These are phyloP conservation scores for Rasamsonia emersonii DNA, from an alignment of 2,329 filamentous ascomycete genomes.

Conservation along the genomic window DNA sequence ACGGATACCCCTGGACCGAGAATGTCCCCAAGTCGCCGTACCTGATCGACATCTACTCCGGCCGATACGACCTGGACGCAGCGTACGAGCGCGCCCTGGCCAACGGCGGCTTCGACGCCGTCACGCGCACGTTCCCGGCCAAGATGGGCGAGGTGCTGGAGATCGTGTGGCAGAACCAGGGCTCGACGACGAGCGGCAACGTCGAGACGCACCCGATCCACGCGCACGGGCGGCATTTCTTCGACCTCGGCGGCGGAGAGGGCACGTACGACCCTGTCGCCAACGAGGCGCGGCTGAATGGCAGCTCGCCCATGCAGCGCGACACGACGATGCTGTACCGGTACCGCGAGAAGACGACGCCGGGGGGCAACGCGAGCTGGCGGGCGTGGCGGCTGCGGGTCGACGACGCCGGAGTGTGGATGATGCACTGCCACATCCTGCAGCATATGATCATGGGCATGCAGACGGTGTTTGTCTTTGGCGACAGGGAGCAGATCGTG, in stretches of 20 bases:
- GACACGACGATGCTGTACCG: slow-evolving; percentile 49
- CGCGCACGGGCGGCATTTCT: slow-evolving; percentile 38
- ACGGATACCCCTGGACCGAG: slow-evolving; percentile 41
- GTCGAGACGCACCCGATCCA: slow-evolving; percentile 40
- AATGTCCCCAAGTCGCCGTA: slow-evolving; percentile 30
- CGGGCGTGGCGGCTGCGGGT: slow-evolving; percentile 52
- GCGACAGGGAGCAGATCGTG: slow-evolving; percentile 33
- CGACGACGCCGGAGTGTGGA: slow-evolving; percentile 42
- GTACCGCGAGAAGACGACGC: slow-evolving; percentile 37
- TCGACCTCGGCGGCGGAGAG: slow-evolving; percentile 39
- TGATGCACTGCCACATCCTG: slow-evolving; percentile 44
- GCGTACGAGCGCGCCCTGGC: slow-evolving; percentile 31
- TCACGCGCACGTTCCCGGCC: slow-evolving; percentile 32
- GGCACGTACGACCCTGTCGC: slow-evolving; percentile 36
- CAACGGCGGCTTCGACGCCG: slow-evolving; percentile 37
- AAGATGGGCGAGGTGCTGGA: slow-evolving; percentile 39
- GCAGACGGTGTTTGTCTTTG: slow-evolving; percentile 41
- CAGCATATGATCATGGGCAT: slow-evolving; percentile 43
- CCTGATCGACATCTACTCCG: slow-evolving; percentile 39
- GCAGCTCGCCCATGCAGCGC: slow-evolving; percentile 32
- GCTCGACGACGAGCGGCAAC: slow-evolving; percentile 16
- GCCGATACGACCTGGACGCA: slow-evolving; percentile 30
- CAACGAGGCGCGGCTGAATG: slow-evolving; percentile 33
- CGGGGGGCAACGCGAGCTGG: slow-evolving; percentile 46
- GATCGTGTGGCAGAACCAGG: slow-evolving; percentile 34